Conservation (phyloP, 2,329 filamentous ascomycete genomes). For the Huntiella decipiens region DNA sequence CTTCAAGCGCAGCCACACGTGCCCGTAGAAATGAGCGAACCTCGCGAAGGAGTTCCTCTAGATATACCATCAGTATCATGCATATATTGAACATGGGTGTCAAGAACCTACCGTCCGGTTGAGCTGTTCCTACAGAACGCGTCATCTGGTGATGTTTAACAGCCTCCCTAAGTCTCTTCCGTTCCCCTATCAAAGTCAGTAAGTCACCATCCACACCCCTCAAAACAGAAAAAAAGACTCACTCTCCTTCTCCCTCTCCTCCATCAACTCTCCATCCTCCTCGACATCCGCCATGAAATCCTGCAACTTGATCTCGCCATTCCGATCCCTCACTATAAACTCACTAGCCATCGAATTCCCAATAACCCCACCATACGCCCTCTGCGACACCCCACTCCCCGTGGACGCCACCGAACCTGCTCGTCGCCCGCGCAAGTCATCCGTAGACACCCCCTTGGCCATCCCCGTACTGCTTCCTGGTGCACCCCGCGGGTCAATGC, state of each 20-base stretch:
- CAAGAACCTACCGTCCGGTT: slow-evolving; percentile 32
- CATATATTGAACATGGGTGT: not conserved
- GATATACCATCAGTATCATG: not conserved
- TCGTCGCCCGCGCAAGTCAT: not conserved
- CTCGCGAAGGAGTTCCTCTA: slow-evolving; percentile 46
- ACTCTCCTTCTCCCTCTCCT: slow-evolving; percentile 38
- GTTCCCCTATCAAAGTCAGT: slow-evolving; percentile 28
- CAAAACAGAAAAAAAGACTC: slow-evolving; percentile 14
- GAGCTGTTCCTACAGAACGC: slow-evolving; percentile 39
- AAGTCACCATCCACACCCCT: slow-evolving; percentile 14
- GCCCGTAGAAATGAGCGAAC: slow-evolving; percentile 50
- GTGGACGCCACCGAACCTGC: slow-evolving; percentile 2
- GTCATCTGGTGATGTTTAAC: slow-evolving; percentile 40
- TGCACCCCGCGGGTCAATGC: not conserved
- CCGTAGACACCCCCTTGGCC: not conserved
- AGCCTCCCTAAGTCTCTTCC: slow-evolving; percentile 39
- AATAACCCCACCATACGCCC: slow-evolving; percentile 2
- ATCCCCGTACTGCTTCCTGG: too few relatives aligned
- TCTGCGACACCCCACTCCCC: not conserved
- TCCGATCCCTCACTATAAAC: slow-evolving; percentile 43
- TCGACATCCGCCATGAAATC: slow-evolving; percentile 25
- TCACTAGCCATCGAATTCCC: slow-evolving; percentile 20
- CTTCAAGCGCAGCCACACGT: slow-evolving; percentile 54
- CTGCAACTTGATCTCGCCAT: slow-evolving; percentile 39
- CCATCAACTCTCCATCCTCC: slow-evolving; percentile 34